phyloP scores from a whole-genome alignment of 148 eudicot genomes.

The Dysphania ambrosioides region DNA sequence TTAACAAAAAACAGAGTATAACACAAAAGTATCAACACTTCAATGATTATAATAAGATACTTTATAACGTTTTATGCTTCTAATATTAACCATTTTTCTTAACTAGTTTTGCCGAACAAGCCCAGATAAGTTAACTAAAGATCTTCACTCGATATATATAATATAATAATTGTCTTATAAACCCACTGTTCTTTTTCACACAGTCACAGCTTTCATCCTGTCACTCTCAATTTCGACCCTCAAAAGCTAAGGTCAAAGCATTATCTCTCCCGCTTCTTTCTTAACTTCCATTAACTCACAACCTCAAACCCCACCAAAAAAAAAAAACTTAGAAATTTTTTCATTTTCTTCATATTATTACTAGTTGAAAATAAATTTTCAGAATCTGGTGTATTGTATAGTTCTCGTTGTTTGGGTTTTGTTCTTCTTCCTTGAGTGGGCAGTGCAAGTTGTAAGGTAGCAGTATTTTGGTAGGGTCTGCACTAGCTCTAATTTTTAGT shows the following conservation, averaged over 20 bases:
- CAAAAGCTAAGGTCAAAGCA: constrained; percentile 21
- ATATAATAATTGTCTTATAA: too few relatives aligned
- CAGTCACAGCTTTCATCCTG: neutral
- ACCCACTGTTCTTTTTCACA: constrained; percentile 2
- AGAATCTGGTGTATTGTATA: constrained; percentile 1
- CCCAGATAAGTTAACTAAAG: too few relatives aligned
- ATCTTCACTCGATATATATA: too few relatives aligned
- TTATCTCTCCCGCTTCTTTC: constrained; percentile 14
- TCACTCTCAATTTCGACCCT: constrained; percentile 26
- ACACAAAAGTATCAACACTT: too few relatives aligned
- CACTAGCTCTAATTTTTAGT: constrained; percentile 25
- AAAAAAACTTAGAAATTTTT: neutral
- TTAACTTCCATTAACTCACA: neutral
- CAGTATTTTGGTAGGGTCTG: constrained; percentile 31
- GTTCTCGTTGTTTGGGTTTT: constrained; percentile 11
- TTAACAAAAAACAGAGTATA: too few relatives aligned
- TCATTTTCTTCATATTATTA: neutral
- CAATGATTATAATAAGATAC: too few relatives aligned
- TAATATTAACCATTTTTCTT: too few relatives aligned
- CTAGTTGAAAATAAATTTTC: neutral
- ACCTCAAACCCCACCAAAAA: neutral
- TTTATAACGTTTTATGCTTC: too few relatives aligned
- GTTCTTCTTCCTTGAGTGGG: constrained; percentile 2
- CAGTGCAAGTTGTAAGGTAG: constrained; percentile 23
- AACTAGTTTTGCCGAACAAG: neutral